A percentile compares a stretch with the other conserved stretches of the same genome.
Evolutionary conservation across 2,329 filamentous ascomycete genomes (phyloP).

Genomic region (Tolypocladium amazonense): DNA sequence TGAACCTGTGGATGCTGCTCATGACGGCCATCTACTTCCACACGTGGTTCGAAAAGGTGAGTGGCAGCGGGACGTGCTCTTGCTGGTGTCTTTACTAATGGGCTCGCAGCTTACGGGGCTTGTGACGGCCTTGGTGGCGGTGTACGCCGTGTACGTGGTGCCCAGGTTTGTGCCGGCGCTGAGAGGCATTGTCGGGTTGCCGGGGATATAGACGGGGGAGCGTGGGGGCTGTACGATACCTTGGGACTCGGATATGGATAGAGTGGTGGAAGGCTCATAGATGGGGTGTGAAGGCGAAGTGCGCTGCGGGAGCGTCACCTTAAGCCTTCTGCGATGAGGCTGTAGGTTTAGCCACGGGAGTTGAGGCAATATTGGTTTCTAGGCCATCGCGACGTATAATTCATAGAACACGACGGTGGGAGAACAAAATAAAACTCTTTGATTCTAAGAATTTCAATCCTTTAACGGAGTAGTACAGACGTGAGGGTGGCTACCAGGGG

Average conservation of each 20-base stretch:
- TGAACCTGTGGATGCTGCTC: slow-evolving; percentile 91
- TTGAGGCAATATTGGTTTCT: too few relatives aligned
- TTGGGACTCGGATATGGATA: neutral
- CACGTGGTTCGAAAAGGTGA: slow-evolving; percentile 93
- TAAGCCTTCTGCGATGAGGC: too few relatives aligned
- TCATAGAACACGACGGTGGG: too few relatives aligned
- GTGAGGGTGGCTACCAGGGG: too few relatives aligned
- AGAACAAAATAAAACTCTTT: too few relatives aligned
- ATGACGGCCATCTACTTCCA: slow-evolving; percentile 99
- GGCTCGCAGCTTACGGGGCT: slow-evolving; percentile 40
- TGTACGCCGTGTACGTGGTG: slow-evolving; percentile 41
- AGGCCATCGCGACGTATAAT: too few relatives aligned
- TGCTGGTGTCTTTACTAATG: slow-evolving; percentile 9
- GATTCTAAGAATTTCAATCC: too few relatives aligned
- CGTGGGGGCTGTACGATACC: neutral
- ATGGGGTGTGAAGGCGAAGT: neutral
- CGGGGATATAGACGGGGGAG: slow-evolving; percentile 30
- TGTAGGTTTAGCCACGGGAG: too few relatives aligned
- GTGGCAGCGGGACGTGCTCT: slow-evolving; percentile 11
- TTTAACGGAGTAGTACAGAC: too few relatives aligned
- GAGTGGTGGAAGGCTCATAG: neutral
- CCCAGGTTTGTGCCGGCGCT: slow-evolving; percentile 38
- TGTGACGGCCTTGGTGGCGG: slow-evolving; percentile 31
- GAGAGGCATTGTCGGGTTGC: slow-evolving; percentile 35
- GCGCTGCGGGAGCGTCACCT: neutral